phyloP scores from a whole-genome alignment of 306 rosid species.

The Prunus mume region DNA sequence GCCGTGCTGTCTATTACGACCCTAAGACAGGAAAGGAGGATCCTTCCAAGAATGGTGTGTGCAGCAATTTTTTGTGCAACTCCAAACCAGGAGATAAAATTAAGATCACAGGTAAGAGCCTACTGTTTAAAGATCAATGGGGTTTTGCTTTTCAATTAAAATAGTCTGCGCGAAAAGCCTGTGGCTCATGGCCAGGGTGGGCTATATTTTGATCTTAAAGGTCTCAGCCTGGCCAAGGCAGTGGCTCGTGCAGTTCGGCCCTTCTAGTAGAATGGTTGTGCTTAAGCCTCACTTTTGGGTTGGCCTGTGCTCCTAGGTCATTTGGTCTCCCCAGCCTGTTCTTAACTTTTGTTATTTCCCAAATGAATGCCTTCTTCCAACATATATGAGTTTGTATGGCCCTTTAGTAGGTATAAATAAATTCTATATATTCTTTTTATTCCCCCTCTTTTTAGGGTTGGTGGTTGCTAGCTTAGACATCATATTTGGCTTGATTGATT shows the following conservation, averaged over 20 bases:
- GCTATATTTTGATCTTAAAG: background rate
- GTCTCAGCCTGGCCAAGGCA: background rate
- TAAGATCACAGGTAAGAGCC: slow-evolving; percentile 70
- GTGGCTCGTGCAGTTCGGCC: background rate
- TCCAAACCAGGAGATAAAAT: slow-evolving; percentile 93
- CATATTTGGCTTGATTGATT: background rate
- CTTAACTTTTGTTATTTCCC: too few species aligned
- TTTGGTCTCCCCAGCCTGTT: background rate
- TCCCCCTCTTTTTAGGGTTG: too few species aligned
- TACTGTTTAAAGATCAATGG: background rate
- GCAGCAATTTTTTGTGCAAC: slow-evolving; percentile 86
- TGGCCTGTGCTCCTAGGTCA: background rate
- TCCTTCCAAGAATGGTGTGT: slow-evolving; percentile 80
- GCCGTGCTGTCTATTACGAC: slow-evolving; percentile 93
- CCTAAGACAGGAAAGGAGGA: slow-evolving; percentile 93
- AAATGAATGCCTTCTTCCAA: too few species aligned
- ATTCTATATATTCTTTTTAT: too few species aligned
- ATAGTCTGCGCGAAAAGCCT: background rate
- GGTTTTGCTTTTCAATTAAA: background rate
- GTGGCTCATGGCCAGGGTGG: background rate
- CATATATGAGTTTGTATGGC: too few species aligned
- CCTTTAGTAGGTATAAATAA: too few species aligned
- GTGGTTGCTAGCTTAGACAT: background rate
- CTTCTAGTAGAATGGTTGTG: background rate
- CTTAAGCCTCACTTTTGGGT: background rate